These are phyloP conservation scores for Fusarium anguioides DNA, from an alignment of 2,329 filamentous ascomycete species.

Conservation along the genomic window DNA sequence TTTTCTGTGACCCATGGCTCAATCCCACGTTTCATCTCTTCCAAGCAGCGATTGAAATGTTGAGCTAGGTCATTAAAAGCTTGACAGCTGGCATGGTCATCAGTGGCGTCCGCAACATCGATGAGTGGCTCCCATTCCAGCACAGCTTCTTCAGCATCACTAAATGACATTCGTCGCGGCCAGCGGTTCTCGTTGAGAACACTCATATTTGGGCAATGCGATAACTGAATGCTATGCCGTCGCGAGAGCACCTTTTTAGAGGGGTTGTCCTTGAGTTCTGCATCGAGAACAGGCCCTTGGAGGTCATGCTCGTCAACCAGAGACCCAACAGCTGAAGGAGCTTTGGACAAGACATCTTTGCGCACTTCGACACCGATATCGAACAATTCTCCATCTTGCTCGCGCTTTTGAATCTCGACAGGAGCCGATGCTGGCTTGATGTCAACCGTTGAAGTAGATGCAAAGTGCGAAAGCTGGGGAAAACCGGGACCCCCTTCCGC, in stretches of 20 bases:
- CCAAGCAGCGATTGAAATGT: slow-evolving; percentile 64
- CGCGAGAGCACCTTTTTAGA: slow-evolving; percentile 66
- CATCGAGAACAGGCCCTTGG: slow-evolving; percentile 62
- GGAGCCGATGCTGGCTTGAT: slow-evolving; percentile 36
- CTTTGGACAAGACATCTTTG: slow-evolving; percentile 55
- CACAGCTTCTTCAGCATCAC: slow-evolving; percentile 79
- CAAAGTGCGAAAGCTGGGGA: slow-evolving; percentile 41
- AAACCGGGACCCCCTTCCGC: slow-evolving; percentile 43
- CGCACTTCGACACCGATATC: slow-evolving; percentile 56
- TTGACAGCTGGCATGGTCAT: slow-evolving; percentile 45
- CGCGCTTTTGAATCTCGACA: slow-evolving; percentile 39
- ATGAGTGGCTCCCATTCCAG: slow-evolving; percentile 71
- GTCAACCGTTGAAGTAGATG: slow-evolving; percentile 45
- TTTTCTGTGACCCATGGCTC: slow-evolving; percentile 71
- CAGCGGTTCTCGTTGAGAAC: slow-evolving; percentile 69
- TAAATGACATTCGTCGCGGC: slow-evolving; percentile 80
- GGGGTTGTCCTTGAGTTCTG: slow-evolving; percentile 58
- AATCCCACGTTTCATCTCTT: slow-evolving; percentile 62
- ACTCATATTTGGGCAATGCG: slow-evolving; percentile 46
- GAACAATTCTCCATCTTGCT: slow-evolving; percentile 44
- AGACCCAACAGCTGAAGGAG: slow-evolving; percentile 68
- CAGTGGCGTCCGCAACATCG: slow-evolving; percentile 50
- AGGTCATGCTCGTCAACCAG: slow-evolving; percentile 69
- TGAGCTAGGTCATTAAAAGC: slow-evolving; percentile 65
- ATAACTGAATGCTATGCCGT: slow-evolving; percentile 66